These are phyloP conservation scores for Tulasnella sp. DNA, from an alignment of 768 basidiomycete genomes.

Conservation along the genomic window DNA sequence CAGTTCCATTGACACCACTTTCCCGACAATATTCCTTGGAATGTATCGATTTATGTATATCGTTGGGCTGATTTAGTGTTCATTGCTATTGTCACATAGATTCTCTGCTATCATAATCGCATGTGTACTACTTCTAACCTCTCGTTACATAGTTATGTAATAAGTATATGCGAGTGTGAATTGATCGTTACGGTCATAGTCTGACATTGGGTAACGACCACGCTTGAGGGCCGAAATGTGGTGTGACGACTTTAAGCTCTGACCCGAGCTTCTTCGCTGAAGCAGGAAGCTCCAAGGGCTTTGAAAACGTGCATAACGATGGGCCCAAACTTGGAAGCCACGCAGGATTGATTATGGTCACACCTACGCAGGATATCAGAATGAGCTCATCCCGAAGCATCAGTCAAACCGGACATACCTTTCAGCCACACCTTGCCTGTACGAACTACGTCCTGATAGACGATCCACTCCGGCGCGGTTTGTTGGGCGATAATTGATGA, in stretches of 20 bases:
- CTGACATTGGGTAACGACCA: slow-evolving; percentile 82
- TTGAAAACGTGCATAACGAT: slow-evolving; percentile 82
- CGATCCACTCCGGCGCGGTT: slow-evolving; percentile 75
- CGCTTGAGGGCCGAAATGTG: slow-evolving; percentile 72
- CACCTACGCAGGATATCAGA: slow-evolving; percentile 33
- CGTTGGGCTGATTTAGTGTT: too few species aligned
- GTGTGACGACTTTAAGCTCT: slow-evolving; percentile 64
- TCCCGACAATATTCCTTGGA: too few species aligned
- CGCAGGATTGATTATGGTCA: slow-evolving; percentile 75
- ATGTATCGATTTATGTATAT: too few species aligned
- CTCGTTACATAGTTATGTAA: not conserved
- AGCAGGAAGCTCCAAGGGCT: slow-evolving; percentile 50
- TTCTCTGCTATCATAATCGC: not conserved
- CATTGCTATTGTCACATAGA: too few species aligned
- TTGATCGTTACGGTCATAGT: slow-evolving; percentile 12
- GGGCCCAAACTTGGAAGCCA: slow-evolving; percentile 79
- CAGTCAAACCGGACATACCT: slow-evolving; percentile 40
- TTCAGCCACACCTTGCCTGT: slow-evolving; percentile 70
- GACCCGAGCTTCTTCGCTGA: slow-evolving; percentile 31
- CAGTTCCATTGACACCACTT: too few species aligned
- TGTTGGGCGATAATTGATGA: slow-evolving; percentile 63
- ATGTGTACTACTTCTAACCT: not conserved
- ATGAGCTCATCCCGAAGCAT: not conserved
- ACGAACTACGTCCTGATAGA: slow-evolving; percentile 72
- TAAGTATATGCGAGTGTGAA: not conserved